Evolutionary conservation across 306 rosid genomes (phyloP), one percentile per base, ranked within the genome.

Genomic region (Vigna hirtella): DNA sequence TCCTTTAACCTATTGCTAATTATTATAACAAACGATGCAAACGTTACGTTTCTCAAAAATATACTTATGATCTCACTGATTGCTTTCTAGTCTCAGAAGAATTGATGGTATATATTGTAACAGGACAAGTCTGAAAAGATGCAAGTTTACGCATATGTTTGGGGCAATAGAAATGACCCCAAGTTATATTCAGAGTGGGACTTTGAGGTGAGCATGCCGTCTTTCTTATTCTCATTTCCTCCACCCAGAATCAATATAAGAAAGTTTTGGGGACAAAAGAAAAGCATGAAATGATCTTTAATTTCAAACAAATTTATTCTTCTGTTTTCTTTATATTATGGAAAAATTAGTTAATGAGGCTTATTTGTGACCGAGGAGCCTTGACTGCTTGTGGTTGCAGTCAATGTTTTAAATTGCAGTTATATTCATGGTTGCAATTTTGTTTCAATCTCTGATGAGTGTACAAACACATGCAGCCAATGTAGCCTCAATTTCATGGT

Each of bases 181-280:
- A 79, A 89, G 70, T 85, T 95, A 49, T 89, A 91, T 79, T 88
- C 90, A 30, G 93, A 88, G 4, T 95, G 99, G 99, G 87, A 91
- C 84, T 91, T 95, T 80, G 96, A 95, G 97, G 99, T 93, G 69
- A 56, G 72, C 71, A 32, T 49, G 15, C 32, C 13, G 47, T 52
- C 49, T 38, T 83, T 69, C 42, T 40, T 72, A n/a, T 42, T 70
- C 50, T 67, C 26, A 15, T 70, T 72, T 50, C 15, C 36, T 40
- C 26, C 14, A 52, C 9, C 6, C 42, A 22, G 8, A 36, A 24
- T 73, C 55, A 22, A 72, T 77, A n/a, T 36, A 69, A 38, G 0
- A 3, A 51, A 42, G 26, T 15, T 52, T 28, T 17, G 11, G 16
- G 36, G 62, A 64, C 51, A 28, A 64, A 42, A 49, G 12, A 36